Conservation (phyloP, 2,329 filamentous ascomycete genomes). For the Dichotomopilus funicola region DNA sequence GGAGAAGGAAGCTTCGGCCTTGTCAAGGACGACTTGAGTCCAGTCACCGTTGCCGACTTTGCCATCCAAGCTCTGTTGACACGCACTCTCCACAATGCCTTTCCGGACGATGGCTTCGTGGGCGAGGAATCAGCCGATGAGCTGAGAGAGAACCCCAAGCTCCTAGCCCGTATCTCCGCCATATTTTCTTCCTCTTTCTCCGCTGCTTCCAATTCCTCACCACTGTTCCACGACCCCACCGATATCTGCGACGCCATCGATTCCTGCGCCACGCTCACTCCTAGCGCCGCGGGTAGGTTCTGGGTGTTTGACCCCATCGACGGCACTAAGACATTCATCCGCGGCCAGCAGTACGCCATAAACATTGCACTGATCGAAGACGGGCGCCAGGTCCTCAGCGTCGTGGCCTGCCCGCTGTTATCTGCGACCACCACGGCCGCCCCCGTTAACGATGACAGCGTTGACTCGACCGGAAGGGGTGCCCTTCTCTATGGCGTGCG, state of each 20-base stretch:
- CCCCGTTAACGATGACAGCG: constrained; percentile 37
- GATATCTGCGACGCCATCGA: constrained; percentile 49
- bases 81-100: constrained; percentile 2
- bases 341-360: constrained; percentile 49
- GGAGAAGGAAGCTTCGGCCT: constrained; percentile 23
- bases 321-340: constrained; percentile 51
- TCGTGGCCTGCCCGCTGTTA: constrained; percentile 40
- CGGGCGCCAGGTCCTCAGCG: constrained; percentile 43
- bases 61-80: constrained; percentile 11
- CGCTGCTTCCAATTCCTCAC: neutral
- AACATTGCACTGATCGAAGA: constrained; percentile 48
- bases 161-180: constrained; percentile 43
- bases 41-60: constrained; percentile 46
- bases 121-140: constrained; percentile 11
- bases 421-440: constrained; percentile 31
- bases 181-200: constrained; percentile 30
- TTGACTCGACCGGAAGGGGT: constrained; percentile 38
- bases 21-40: constrained; percentile 49
- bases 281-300: constrained; percentile 31
- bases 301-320: constrained; percentile 59
- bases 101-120: constrained; percentile 7
- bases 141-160: constrained; percentile 32
- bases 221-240: constrained; percentile 26
- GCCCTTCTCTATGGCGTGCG: constrained; percentile 46
- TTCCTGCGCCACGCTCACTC: constrained; percentile 34